phyloP scores from a whole-genome alignment of 2,329 filamentous ascomycete species.

The Scleromitrula shiraiana region DNA sequence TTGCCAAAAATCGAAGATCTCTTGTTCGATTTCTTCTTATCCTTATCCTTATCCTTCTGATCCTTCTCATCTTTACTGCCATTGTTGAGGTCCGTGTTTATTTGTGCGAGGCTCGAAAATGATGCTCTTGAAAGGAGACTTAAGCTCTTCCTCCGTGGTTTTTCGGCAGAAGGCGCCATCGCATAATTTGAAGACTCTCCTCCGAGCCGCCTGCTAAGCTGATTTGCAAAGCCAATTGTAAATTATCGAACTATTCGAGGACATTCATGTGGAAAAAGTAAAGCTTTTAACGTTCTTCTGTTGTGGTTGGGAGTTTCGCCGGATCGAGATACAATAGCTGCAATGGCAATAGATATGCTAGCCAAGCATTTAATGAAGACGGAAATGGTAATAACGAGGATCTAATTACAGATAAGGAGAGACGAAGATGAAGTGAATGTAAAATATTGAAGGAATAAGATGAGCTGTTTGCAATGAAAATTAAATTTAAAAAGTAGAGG shows the following conservation, averaged over 20 bases:
- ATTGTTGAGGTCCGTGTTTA: constrained; percentile 21
- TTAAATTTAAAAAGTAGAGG: constrained; percentile 6
- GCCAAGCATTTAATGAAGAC: constrained; percentile 1
- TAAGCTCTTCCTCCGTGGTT: constrained; percentile 25
- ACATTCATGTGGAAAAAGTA: constrained; percentile 9
- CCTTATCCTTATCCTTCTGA: constrained; percentile 24
- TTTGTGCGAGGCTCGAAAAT: constrained; percentile 19
- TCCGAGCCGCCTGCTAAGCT: constrained; percentile 5
- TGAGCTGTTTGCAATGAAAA: constrained; percentile 10
- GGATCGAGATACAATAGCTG: constrained; percentile 7
- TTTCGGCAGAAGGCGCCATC: constrained; percentile 23
- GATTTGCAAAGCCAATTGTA: constrained; percentile 5
- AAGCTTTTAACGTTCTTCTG: constrained; percentile 1
- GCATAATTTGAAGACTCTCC: constrained; percentile 11
- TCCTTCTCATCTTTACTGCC: constrained; percentile 14
- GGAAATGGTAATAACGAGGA: constrained; percentile 1
- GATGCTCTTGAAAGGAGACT: constrained; percentile 24
- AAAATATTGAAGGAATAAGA: neutral
- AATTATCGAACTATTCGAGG: neutral
- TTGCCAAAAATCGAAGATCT: constrained; percentile 24
- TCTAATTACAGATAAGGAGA: neutral
- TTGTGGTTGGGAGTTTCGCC: constrained; percentile 2
- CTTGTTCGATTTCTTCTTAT: constrained; percentile 25
- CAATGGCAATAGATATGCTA: constrained; percentile 2
- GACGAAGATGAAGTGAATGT: constrained; percentile 3